Evolutionary conservation across 768 basidiomycete genomes (phyloP).

Genomic region (Tylopilus sp.): DNA sequence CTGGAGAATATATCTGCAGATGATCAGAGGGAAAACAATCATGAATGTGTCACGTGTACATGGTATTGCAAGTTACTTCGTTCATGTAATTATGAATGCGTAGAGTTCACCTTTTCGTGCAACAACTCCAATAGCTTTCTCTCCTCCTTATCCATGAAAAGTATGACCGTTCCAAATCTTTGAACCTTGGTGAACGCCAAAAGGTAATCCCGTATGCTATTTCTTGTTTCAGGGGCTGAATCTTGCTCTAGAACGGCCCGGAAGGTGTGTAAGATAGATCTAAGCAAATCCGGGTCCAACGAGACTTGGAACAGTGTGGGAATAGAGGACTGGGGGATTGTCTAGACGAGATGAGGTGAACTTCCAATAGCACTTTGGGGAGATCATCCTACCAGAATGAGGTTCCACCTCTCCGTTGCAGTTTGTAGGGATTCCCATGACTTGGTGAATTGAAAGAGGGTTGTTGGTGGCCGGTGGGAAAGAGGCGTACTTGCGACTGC

Average conservation of each 20-base stretch:
- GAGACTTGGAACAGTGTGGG: slow-evolving; percentile 67
- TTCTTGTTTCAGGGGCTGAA: slow-evolving; percentile 7
- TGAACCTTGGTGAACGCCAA: slow-evolving; percentile 49
- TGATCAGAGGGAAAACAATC: no score
- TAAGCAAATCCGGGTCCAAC: slow-evolving; percentile 62
- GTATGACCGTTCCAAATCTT: slow-evolving; percentile 58
- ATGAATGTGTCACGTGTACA: neutral
- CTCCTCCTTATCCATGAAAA: slow-evolving; percentile 62
- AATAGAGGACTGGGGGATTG: slow-evolving; percentile 50
- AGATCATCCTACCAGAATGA: slow-evolving; percentile 52
- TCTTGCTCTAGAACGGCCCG: slow-evolving; percentile 26
- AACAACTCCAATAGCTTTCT: slow-evolving; percentile 45
- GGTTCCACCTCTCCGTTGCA: slow-evolving; percentile 49
- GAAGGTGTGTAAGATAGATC: slow-evolving; percentile 55
- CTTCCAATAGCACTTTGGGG: neutral
- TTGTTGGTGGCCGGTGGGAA: slow-evolving; percentile 32
- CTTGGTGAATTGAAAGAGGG: slow-evolving; percentile 61
- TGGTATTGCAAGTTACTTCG: neutral
- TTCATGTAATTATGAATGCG: neutral
- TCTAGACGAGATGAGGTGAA: slow-evolving; percentile 33
- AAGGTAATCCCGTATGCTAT: slow-evolving; percentile 46
- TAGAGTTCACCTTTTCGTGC: slow-evolving; percentile 33
- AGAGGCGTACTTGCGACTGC: neutral
- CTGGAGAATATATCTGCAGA: no score
- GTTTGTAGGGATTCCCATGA: slow-evolving; percentile 49